Evolutionary conservation across 208 protist genomes (phyloP).

Genomic region (Phytomonas sp.): DNA sequence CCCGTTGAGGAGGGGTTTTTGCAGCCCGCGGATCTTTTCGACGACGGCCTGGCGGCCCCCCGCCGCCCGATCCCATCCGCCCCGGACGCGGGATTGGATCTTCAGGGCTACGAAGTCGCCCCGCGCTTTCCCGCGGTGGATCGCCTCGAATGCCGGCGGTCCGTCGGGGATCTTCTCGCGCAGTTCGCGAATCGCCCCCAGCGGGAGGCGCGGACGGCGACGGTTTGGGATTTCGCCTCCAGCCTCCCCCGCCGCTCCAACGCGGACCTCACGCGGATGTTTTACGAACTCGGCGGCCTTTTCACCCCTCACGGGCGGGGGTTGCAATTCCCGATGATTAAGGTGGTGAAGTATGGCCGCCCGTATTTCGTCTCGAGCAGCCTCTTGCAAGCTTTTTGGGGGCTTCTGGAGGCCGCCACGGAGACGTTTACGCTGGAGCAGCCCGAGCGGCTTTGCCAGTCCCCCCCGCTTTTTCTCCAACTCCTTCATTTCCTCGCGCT

Average conservation of each 20-base stretch:
- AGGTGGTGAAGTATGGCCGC: conserved; percentile 60
- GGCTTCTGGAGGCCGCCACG: conserved; percentile 55
- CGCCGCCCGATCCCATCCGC: not conserved
- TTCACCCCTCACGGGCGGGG: conserved; percentile 65
- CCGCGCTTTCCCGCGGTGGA: conserved; percentile 60
- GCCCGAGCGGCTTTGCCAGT: conserved; percentile 51
- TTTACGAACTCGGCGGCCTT: conserved; percentile 59
- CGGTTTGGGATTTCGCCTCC: conserved; percentile 66
- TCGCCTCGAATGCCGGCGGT: conserved; percentile 61
- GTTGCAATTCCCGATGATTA: conserved; percentile 50
- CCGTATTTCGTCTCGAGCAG: conserved; percentile 49
- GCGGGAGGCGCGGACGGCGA: conserved; percentile 50
- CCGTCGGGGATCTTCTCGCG: conserved; percentile 48
- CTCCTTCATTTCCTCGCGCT: conserved; percentile 80
- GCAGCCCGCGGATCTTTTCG: not conserved
- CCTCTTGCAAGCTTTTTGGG: conserved; percentile 50
- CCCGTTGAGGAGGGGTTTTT: not conserved
- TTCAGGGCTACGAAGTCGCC: conserved; percentile 47
- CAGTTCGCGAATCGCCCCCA: conserved; percentile 63
- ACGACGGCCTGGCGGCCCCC: not conserved
- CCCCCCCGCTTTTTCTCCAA: conserved; percentile 42
- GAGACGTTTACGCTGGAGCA: conserved; percentile 51
- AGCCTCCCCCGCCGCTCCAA: conserved; percentile 48
- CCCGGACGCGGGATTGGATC: conserved; percentile 9
- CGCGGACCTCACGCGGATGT: conserved; percentile 51